Evolutionary conservation across 2,329 filamentous ascomycete species (phyloP).

Genomic region (Teratosphaeria zuluensis): DNA sequence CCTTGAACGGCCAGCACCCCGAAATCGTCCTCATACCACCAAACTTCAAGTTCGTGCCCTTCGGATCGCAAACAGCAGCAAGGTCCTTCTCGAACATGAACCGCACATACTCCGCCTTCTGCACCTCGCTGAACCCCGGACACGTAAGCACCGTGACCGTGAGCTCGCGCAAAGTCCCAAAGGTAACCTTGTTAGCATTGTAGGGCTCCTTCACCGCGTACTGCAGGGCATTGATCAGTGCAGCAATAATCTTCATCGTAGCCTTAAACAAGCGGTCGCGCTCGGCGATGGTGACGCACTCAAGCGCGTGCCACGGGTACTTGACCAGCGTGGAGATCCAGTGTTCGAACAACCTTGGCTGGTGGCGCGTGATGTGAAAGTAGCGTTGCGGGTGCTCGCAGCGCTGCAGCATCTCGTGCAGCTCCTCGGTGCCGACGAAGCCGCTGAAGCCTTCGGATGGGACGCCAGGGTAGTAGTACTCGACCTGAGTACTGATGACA

Average conservation of each 20-base stretch:
- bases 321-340: slow-evolving; percentile 44
- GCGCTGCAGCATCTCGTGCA: slow-evolving; percentile 37
- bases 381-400: slow-evolving; percentile 41
- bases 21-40: slow-evolving; percentile 13
- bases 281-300: slow-evolving; percentile 37
- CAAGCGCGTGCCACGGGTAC: slow-evolving; percentile 42
- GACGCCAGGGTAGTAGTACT: slow-evolving; percentile 39
- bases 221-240: slow-evolving; percentile 14
- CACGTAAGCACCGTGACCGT: slow-evolving; percentile 21
- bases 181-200: slow-evolving; percentile 12
- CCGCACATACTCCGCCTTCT: slow-evolving; percentile 19
- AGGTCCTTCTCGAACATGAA: slow-evolving; percentile 11
- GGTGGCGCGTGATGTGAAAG: slow-evolving; percentile 39
- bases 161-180: slow-evolving; percentile 23
- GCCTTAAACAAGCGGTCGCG: slow-evolving; percentile 37
- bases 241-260: slow-evolving; percentile 13
- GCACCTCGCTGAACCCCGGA: slow-evolving; percentile 24
- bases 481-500: slow-evolving; percentile 24
- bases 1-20: slow-evolving; percentile 23
- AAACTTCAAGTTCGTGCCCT: slow-evolving; percentile 15
- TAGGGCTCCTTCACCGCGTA: slow-evolving; percentile 5
- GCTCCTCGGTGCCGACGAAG: slow-evolving; percentile 43
- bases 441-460: slow-evolving; percentile 40
- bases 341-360: slow-evolving; percentile 43
- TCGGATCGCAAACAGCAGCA: slow-evolving; percentile 9